Evolutionary conservation across 805 yeast genomes (phyloP), one percentile per base, ranked within the genome.

Genomic region (Wickerhamiella occidentalis): DNA sequence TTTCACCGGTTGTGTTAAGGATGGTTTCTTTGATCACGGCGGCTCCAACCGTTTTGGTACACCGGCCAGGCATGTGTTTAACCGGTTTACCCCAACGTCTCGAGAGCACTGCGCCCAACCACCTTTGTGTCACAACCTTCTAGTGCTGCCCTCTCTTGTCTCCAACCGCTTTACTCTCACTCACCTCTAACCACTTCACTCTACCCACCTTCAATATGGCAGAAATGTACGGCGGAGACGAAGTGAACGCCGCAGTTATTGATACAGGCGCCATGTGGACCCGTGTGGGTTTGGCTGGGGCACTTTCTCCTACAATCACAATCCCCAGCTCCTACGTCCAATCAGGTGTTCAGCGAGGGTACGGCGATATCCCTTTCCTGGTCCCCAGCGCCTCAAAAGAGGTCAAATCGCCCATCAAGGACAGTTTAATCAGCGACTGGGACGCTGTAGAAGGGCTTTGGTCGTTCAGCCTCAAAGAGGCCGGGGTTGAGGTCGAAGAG

Each of bases 261-360:
- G 97, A 92, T 61, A 88, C 95, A 1, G 97, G 97, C 30, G 81
- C 95, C 9, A 78, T 73, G 53, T 69, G 78, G 52, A 86, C 96
- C 6, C 78, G 90, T 48, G 78, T 82, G 17, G 98, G 98, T 1
- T 87, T 77, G 64, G 88, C 96, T 2, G 97, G 97, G 9, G 90
- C 86, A 51, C 96, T 88, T 61, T 74, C 77, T 48, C 98, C 98
- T 11, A 76, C 80, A 54, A 68, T 79, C 3, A 76, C 83, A 21
- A 64, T 54, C 17, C 47, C 56, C 9, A 49, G 56, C 22, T 19
- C 36, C 29, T 58, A 52, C 49, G 55, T 55, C 17, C 21, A 9
- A 36, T n/a, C 42, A 25, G 56, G 53, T 35, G 50, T 48, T 3
- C 21, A 21, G 49, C 51, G 52, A 33, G 44, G 33, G 25, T 58